Conservation (phyloP, 345 rosid species). For the Clarkia xantiana region DNA sequence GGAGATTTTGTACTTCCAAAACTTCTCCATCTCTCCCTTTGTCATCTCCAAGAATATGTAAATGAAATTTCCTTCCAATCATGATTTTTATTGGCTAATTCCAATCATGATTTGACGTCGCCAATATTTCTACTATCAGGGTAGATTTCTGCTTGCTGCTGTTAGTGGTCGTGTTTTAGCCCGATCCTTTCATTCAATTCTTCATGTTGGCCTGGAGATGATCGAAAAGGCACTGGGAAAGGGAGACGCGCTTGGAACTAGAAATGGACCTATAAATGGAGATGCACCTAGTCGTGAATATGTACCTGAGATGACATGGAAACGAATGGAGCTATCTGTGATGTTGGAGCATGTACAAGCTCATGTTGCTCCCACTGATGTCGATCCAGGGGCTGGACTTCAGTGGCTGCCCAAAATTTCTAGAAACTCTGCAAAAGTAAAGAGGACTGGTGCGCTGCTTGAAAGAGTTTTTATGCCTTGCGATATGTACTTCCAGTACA, state of each 20-base stretch:
- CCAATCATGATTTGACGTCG: not conserved
- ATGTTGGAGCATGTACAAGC: conserved; percentile 98
- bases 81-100: too few species aligned
- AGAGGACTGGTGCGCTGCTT: conserved; percentile 95
- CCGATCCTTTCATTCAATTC: conserved; percentile 75
- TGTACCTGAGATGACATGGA: conserved; percentile 92
- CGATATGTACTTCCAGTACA: conserved; percentile 90
- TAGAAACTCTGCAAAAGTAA: conserved; percentile 75
- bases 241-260: conserved; percentile 17
- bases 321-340: conserved; percentile 75
- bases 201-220: conserved; percentile 77
- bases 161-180: conserved; percentile 95
- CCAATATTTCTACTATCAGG: conserved; percentile 32
- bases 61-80: not conserved
- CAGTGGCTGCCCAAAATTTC: conserved; percentile 97
- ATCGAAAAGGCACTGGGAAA: conserved; percentile 82
- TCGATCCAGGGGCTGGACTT: conserved; percentile 97
- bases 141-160: conserved; percentile 95
- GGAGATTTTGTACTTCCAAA: too few species aligned
- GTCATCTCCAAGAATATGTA: too few species aligned
- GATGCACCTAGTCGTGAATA: conserved; percentile 50
- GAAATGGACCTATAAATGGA: conserved; percentile 12
- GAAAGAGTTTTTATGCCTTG: conserved; percentile 99
- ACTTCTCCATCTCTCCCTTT: too few species aligned
- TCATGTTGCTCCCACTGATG: conserved; percentile 99